Base-by-base conservation (phyloP, 1,139 yeast species). In the Saccharomycopsis phalli region DNA sequence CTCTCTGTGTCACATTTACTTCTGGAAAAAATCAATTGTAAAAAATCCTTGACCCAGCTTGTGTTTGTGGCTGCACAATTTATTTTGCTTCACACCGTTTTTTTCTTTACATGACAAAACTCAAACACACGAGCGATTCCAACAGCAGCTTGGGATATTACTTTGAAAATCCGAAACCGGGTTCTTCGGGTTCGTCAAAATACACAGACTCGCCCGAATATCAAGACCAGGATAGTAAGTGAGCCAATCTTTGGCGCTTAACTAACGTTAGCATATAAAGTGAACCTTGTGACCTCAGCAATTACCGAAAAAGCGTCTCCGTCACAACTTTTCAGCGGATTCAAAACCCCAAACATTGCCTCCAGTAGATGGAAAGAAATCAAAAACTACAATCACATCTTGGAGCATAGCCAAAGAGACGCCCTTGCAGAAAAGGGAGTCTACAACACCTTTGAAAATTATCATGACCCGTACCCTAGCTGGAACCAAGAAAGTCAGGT, bases 401-500 rank as follows among this genome's bases (percentile, higher is more conserved):
- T 68, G 2, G 74, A 67, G 43, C 55, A 62, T 3, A 49, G 53
- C 2, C 53, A 52, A 11, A 55, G 60, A 14, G 61, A 58, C 20
- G 22, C 56, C 3, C 58, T 69, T 41, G 67, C 68, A 2, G 74
- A 67, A 44, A 55, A 62, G 36, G 67, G 67, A 3, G 53, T 64
- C 19, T 62, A 60, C 44, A 69, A 65, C 39, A 55, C 58, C 6
- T 65, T 63, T 47, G 65, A 60, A 35, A 59, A 55, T 45, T 59
- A 57, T 31, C 62, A 63, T 45, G 73, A 73, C 42, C 72, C 76
- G 0, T 78, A 74, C 51, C 82, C 84, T 0, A 61, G 78, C 4
- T 79, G 86, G 86, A 53, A 60, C 5, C 56, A 56, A 2, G 54
- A 54, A 6, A 57, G 60, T 2, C 74, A 75, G 1, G 61, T 69